Percentiles rank a stretch among this genome's conserved stretches.
phyloP scores from a whole-genome alignment of 208 protist genomes.

The Tetramitus jugosus region DNA sequence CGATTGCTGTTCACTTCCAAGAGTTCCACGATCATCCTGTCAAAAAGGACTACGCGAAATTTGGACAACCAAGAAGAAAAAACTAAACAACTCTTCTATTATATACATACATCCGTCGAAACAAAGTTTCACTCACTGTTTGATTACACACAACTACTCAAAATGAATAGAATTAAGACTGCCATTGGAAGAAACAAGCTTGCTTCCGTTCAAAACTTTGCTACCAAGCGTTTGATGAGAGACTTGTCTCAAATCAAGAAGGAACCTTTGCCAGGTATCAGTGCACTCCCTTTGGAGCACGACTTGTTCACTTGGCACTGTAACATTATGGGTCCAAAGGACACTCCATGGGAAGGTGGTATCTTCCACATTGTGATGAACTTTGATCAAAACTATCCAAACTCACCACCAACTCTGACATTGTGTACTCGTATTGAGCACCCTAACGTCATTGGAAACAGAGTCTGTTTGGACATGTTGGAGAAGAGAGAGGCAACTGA shows the following conservation, averaged over 20 bases:
- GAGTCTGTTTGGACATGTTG: slow-evolving; percentile 40
- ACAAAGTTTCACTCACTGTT: no score
- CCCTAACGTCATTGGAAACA: slow-evolving; percentile 38
- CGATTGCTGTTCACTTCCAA: no score
- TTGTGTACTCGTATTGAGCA: slow-evolving; percentile 32
- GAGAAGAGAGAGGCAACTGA: not conserved
- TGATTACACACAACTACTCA: no score
- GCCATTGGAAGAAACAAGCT: not conserved
- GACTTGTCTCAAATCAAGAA: slow-evolving; percentile 29
- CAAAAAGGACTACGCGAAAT: no score
- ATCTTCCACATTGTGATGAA: slow-evolving; percentile 44
- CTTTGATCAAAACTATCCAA: slow-evolving; percentile 41
- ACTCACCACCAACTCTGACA: slow-evolving; percentile 27
- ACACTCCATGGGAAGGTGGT: slow-evolving; percentile 35
- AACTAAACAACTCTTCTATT: no score
- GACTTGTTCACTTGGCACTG: slow-evolving; percentile 42
- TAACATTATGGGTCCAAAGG: slow-evolving; percentile 36
- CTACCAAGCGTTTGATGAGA: slow-evolving; percentile 31
- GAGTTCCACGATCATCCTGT: no score
- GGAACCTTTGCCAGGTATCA: slow-evolving; percentile 34
- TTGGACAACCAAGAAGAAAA: no score
- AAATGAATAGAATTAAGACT: no score
- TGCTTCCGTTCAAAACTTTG: not conserved
- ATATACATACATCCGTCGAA: no score
- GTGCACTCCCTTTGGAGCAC: slow-evolving; percentile 31